phyloP scores from a whole-genome alignment of 768 basidiomycete species.

The Cantharellus cinnabarinus region DNA sequence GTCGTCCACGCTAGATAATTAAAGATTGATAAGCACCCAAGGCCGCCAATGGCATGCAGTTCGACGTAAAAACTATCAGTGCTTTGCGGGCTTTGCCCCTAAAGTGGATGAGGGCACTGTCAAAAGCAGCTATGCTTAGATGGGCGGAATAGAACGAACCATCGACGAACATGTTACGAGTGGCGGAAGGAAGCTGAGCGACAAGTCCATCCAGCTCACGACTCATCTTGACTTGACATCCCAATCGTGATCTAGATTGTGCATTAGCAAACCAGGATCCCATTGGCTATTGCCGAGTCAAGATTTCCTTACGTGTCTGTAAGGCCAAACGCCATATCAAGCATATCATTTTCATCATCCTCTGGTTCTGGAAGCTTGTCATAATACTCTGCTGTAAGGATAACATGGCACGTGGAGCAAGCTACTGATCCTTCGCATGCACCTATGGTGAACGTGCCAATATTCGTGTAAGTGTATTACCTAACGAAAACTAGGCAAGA shows the following conservation, averaged over 20 bases:
- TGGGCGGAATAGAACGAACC: constrained; percentile 26
- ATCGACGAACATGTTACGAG: constrained; percentile 94
- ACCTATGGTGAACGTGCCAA: constrained; percentile 26
- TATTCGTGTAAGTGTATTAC: neutral
- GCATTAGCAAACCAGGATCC: neutral
- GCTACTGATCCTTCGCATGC: constrained; percentile 95
- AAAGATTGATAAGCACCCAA: no score
- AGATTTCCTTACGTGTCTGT: constrained; percentile 58
- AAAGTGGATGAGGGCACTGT: neutral
- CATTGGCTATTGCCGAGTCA: constrained; percentile 62
- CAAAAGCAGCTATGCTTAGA: no score
- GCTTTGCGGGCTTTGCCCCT: constrained; percentile 34
- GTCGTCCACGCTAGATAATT: no score
- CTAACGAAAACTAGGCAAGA: constrained; percentile 1
- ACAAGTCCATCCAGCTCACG: constrained; percentile 69
- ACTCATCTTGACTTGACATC: constrained; percentile 41
- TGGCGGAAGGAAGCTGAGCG: constrained; percentile 73
- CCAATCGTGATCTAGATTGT: constrained; percentile 23
- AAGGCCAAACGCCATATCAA: constrained; percentile 93
- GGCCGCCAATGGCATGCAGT: no score
- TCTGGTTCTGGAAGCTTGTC: constrained; percentile 80
- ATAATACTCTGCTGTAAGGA: constrained; percentile 61
- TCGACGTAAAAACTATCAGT: constrained; percentile 13
- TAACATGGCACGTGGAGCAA: constrained; percentile 94
- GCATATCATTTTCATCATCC: constrained; percentile 97